Evolutionary conservation across 495 filamentous ascomycete genomes (phyloP).

Genomic region (Rostrohypoxylon terebratum): DNA sequence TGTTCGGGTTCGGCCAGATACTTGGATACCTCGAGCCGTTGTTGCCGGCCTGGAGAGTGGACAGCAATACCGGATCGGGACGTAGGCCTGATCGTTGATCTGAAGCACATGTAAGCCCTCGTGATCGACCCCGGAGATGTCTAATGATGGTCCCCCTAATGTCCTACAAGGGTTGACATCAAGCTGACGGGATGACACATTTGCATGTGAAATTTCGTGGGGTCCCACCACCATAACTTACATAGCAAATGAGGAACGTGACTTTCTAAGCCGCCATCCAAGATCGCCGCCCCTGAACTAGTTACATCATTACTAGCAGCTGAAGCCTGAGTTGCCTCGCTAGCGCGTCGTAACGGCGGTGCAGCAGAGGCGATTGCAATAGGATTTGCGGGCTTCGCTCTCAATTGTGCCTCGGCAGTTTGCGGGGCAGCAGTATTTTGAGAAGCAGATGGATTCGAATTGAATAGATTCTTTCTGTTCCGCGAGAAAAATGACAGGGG

Average conservation of each 20-base stretch:
- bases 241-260: constrained; percentile 73
- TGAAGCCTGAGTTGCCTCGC: constrained; percentile 49
- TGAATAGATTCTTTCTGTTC: constrained; percentile 56
- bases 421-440: constrained; percentile 43
- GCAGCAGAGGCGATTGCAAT: constrained; percentile 47
- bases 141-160: constrained; percentile 29
- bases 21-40: constrained; percentile 50
- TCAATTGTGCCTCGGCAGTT: constrained; percentile 55
- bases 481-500: constrained; percentile 42
- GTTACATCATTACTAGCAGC: constrained; percentile 47
- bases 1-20: constrained; percentile 49
- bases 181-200: constrained; percentile 30
- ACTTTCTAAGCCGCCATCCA: constrained; percentile 45
- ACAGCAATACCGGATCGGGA: constrained; percentile 43
- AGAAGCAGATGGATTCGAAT: constrained; percentile 44
- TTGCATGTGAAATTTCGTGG: constrained; percentile 46
- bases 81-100: constrained; percentile 52
- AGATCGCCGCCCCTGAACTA: constrained; percentile 41
- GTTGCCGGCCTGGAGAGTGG: constrained; percentile 44
- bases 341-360: constrained; percentile 40
- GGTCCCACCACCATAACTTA: constrained; percentile 55
- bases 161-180: constrained; percentile 30
- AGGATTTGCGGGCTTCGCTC: constrained; percentile 51
- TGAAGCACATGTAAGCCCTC: constrained; percentile 50
- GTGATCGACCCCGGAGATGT: constrained; percentile 25